Evolutionary conservation across 768 basidiomycete species (phyloP), one percentile per base, ranked within the genome.

Genomic region (Russula griseocarnosa): DNA sequence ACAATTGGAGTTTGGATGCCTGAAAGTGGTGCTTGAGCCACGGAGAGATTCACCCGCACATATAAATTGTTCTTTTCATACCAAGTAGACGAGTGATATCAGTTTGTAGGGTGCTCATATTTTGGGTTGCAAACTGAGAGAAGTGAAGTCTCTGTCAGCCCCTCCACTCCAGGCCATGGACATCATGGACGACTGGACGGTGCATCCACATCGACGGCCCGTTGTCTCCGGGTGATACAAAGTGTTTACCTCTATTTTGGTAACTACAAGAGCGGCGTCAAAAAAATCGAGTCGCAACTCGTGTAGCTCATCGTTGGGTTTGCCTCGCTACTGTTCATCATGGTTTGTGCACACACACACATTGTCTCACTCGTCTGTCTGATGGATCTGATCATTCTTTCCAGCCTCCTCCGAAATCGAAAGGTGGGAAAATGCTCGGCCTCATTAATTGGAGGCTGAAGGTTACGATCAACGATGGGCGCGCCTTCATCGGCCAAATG

Each of bases 381-480:
- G 11, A 20, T 44, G 24, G n/a, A 32, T 32, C 46, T 46, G 26
- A 66, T 51, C 22, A n/a, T 62, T 34, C 51, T 26, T 67, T 34
- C 5, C 73, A 93, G 92, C 88, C 91, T 81, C 92, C 94, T 68
- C 94, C 94, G 65, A 97, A 97, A 81, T 92, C 94, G 51, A 95
- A 96, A 80, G 94, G 94, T 74, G 94, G 95, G 75, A 94, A 95
- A 82, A 97, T 99, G 94, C 87, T 96, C 74, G 78, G 87, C 75
- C 88, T 98, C 79, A 86, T 99, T 81, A 94, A 98, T 79, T 98
- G 96, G 91, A 83, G 96, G 76, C 84, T 99, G 69, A 95, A 91
- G 78, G 87, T 98, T 63, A 97, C 94, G 63, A 87, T 98, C 77
- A 97, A 88, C 86, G 97, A 99, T 76, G 94, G 94, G 65, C 91